A percentile compares a stretch with the other conserved stretches of the same genome.
These are phyloP conservation scores for Sporobolomyces roseus DNA, from an alignment of 768 basidiomycete species.

Conservation along the genomic window DNA sequence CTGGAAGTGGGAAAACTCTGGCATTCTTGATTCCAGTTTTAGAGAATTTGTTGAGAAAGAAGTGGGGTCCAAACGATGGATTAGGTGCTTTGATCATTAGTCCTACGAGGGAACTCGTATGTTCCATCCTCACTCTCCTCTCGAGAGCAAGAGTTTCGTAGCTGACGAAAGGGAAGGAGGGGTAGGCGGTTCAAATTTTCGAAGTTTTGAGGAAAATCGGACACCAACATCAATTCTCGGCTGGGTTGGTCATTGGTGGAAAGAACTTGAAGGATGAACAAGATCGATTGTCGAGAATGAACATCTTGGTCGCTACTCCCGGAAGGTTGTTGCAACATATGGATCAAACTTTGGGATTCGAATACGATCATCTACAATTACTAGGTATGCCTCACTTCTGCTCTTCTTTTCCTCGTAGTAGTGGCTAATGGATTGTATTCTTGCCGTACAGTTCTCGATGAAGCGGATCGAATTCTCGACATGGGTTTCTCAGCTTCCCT, in stretches of 20 bases:
- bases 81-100: slow-evolving; percentile 87
- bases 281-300: slow-evolving; percentile 85
- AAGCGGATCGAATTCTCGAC: slow-evolving; percentile 93
- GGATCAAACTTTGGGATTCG: slow-evolving; percentile 96
- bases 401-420: neutral
- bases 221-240: slow-evolving; percentile 83
- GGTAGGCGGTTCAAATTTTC: slow-evolving; percentile 93
- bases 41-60: slow-evolving; percentile 62
- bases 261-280: slow-evolving; percentile 88
- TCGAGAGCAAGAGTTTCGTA: neutral
- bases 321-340: slow-evolving; percentile 93
- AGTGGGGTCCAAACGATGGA: slow-evolving; percentile 70
- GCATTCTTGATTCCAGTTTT: slow-evolving; percentile 67
- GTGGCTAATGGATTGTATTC: neutral
- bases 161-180: neutral
- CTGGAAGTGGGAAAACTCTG: slow-evolving; percentile 70
- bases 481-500: slow-evolving; percentile 90
- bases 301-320: slow-evolving; percentile 96
- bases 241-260: slow-evolving; percentile 91
- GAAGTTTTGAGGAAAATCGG: slow-evolving; percentile 92
- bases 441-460: slow-evolving; percentile 71
- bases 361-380: slow-evolving; percentile 81
- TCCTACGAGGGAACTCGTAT: slow-evolving; percentile 84
- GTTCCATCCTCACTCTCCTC: slow-evolving; percentile 44
- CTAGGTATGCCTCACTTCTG: slow-evolving; percentile 59